Evolutionary conservation across 306 rosid species (phyloP).

Genomic region (Astragalus glycyphyllos): DNA sequence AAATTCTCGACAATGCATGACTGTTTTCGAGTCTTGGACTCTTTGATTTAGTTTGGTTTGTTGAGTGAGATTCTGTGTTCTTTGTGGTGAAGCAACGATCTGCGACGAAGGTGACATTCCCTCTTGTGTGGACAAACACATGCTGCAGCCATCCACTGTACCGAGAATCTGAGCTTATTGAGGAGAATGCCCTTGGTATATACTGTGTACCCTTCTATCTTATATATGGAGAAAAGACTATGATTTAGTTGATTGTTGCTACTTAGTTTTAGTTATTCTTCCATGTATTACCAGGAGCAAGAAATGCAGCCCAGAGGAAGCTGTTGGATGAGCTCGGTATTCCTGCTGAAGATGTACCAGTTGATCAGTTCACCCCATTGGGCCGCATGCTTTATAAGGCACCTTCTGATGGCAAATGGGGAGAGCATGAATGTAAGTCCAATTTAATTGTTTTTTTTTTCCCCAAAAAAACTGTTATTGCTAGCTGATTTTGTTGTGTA

Average conservation of each 20-base stretch:
- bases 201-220: not conserved
- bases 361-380: constrained; percentile 85
- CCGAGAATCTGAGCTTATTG: constrained; percentile 95
- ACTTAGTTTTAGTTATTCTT: constrained; percentile 1
- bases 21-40: constrained; percentile 28
- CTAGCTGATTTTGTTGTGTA: not conserved
- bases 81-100: constrained; percentile 84
- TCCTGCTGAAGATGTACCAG: constrained; percentile 88
- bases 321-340: constrained; percentile 96
- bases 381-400: constrained; percentile 97
- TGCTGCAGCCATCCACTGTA: constrained; percentile 99
- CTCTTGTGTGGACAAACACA: constrained; percentile 99
- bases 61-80: constrained; percentile 37
- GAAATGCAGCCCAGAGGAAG: constrained; percentile 99
- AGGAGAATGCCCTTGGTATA: constrained; percentile 77
- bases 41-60: constrained; percentile 12
- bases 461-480: constrained; percentile 2
- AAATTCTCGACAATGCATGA: constrained; percentile 23
- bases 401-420: constrained; percentile 99
- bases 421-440: constrained; percentile 93
- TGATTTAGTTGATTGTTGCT: constrained; percentile 11
- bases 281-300: constrained; percentile 63
- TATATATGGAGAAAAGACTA: constrained; percentile 24
- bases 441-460: constrained; percentile 34
- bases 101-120: constrained; percentile 95